phyloP scores from a whole-genome alignment of 805 yeast species.

The Lipomyces kockii region DNA sequence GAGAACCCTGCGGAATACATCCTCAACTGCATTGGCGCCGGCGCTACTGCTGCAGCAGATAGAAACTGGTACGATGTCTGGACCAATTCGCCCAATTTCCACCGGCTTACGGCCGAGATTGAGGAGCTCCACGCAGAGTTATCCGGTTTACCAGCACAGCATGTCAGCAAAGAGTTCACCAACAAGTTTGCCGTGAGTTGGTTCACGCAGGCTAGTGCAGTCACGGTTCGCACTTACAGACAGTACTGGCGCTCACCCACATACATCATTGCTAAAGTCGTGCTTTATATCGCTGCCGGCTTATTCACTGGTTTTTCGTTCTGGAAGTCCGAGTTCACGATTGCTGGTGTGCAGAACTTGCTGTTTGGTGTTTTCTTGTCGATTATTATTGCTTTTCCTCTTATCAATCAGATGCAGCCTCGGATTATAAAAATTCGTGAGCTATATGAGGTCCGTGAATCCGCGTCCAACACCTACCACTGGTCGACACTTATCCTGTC shows the following conservation, averaged over 20 bases:
- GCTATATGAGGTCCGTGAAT: conserved; percentile 70
- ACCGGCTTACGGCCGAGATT: conserved; percentile 45
- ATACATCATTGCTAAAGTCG: conserved; percentile 65
- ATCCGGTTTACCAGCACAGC: conserved; percentile 37
- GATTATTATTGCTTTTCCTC: conserved; percentile 60
- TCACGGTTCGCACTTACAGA: conserved; percentile 50
- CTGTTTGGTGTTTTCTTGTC: conserved; percentile 66
- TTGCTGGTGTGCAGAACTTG: conserved; percentile 62
- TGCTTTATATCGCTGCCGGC: conserved; percentile 56
- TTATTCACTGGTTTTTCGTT: conserved; percentile 75
- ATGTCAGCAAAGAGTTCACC: conserved; percentile 37
- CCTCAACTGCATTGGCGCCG: conserved; percentile 77
- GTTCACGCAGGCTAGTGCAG: conserved; percentile 51
- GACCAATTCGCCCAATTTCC: conserved; percentile 54
- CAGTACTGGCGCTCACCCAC: conserved; percentile 64
- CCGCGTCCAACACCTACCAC: conserved; percentile 71
- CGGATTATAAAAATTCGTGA: conserved; percentile 63
- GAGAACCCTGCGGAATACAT: conserved; percentile 82
- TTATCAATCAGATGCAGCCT: conserved; percentile 66
- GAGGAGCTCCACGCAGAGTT: conserved; percentile 44
- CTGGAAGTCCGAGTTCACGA: conserved; percentile 58
- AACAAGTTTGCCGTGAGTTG: conserved; percentile 55
- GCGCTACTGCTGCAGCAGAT: conserved; percentile 66
- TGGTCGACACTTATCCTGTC: conserved; percentile 65
- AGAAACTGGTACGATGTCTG: conserved; percentile 71